Percentiles rank a stretch among this genome's conserved stretches.
phyloP scores from a whole-genome alignment of 2,329 filamentous ascomycete species.

The Elsinoe fawcettii region DNA sequence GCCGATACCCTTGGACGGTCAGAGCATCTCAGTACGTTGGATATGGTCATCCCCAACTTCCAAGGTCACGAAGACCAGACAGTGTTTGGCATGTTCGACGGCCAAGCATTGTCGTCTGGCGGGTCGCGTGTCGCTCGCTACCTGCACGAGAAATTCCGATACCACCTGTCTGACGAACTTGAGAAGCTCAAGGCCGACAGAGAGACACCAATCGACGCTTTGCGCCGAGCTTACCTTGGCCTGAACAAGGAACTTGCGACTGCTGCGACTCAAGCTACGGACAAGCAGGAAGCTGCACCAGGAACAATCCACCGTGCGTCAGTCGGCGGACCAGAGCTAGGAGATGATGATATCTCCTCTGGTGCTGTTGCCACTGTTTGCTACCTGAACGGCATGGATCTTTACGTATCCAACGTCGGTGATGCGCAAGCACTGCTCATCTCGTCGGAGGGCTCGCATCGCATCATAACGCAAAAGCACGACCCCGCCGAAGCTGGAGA shows the following conservation, averaged over 20 bases:
- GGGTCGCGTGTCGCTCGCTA: constrained; percentile 96
- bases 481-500: constrained; percentile 83
- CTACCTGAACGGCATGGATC: constrained; percentile 80
- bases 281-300: constrained; percentile 56
- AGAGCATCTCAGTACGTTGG: constrained; percentile 90
- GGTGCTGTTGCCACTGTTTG: constrained; percentile 88
- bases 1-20: constrained; percentile 88
- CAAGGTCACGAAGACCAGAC: constrained; percentile 84
- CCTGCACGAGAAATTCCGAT: constrained; percentile 88
- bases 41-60: constrained; percentile 89
- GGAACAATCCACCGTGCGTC: constrained; percentile 60
- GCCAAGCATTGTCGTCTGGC: constrained; percentile 76
- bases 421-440: constrained; percentile 95
- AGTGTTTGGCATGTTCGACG: constrained; percentile 91
- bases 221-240: constrained; percentile 76
- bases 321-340: constrained; percentile 65
- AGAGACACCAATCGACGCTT: constrained; percentile 76
- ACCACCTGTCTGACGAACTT: constrained; percentile 74
- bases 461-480: constrained; percentile 81
- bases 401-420: constrained; percentile 91
- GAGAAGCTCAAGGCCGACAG: constrained; percentile 56
- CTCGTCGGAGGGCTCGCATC: constrained; percentile 74
- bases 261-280: constrained; percentile 69
- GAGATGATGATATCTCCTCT: constrained; percentile 79
- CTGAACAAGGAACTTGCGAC: constrained; percentile 93